A percentile compares a stretch with the other conserved stretches of the same genome.
phyloP scores from a whole-genome alignment of 768 basidiomycete genomes.

The Ramaria sp. region DNA sequence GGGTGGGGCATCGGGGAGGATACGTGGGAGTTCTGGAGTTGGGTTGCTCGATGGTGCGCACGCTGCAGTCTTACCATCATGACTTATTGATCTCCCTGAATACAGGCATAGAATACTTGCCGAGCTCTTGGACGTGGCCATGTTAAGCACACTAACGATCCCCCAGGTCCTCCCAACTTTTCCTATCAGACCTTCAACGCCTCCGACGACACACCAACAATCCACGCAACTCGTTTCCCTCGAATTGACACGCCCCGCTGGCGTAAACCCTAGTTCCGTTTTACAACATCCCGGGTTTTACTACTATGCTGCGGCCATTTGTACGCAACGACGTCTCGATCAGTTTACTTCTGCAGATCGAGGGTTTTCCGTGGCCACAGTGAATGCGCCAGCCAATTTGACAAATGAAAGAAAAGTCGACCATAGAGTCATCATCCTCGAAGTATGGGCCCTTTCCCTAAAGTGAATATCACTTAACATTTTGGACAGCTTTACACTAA shows the following conservation, averaged over 20 bases:
- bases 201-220: constrained; percentile 16
- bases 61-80: neutral
- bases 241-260: constrained; percentile 49
- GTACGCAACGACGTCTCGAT: constrained; percentile 65
- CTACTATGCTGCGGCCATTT: constrained; percentile 80
- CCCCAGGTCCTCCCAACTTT: constrained; percentile 43
- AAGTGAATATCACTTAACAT: neutral
- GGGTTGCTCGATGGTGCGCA: constrained; percentile 84
- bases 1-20: constrained; percentile 96
- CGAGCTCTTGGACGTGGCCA: constrained; percentile 78
- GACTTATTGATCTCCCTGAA: neutral
- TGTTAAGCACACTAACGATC: constrained; percentile 39
- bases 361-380: neutral
- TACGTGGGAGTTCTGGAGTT: constrained; percentile 96
- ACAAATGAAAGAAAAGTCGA: constrained; percentile 89
- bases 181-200: neutral
- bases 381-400: constrained; percentile 39
- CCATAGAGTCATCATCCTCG: constrained; percentile 70
- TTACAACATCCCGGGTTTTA: constrained; percentile 90
- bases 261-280: constrained; percentile 70
- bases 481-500: constrained; percentile 73
- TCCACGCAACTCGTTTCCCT: constrained; percentile 21
- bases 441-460: constrained; percentile 36
- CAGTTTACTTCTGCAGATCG: constrained; percentile 33
- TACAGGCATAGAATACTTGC: constrained; percentile 78